These are phyloP conservation scores for Coemansia erecta DNA, from an alignment of 192 early-diverging fungal species.

Conservation along the genomic window DNA sequence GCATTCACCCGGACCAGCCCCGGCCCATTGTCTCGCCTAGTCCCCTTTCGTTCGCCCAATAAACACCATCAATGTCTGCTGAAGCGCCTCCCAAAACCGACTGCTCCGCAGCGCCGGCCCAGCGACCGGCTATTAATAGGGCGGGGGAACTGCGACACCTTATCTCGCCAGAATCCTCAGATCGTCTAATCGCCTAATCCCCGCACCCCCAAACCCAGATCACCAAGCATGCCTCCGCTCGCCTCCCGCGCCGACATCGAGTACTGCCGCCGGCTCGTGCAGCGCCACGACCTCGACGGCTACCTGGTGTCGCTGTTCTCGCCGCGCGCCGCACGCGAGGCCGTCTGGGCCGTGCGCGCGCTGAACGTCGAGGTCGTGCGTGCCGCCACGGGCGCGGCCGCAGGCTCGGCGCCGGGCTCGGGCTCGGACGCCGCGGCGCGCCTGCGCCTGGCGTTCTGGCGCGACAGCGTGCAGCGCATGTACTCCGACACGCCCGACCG, in stretches of 20 bases:
- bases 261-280: slow-evolving; percentile 45
- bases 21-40: no score
- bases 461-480: slow-evolving; percentile 70
- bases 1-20: no score
- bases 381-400: slow-evolving; percentile 75
- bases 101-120: no score
- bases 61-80: no score
- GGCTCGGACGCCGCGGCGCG: slow-evolving; percentile 66
- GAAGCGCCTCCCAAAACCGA: no score
- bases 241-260: slow-evolving; percentile 29
- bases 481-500: slow-evolving; percentile 64
- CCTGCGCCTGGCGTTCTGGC: slow-evolving; percentile 89
- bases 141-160: no score
- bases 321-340: slow-evolving; percentile 61
- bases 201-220: no score
- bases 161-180: no score
- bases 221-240: slow-evolving; percentile 4
- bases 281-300: slow-evolving; percentile 71
- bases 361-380: slow-evolving; percentile 87
- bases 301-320: slow-evolving; percentile 79
- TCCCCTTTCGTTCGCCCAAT: no score
- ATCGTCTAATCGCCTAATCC: no score
- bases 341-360: slow-evolving; percentile 77
- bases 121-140: no score
- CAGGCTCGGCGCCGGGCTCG: no score